A percentile compares a stretch with the other conserved stretches of the same genome.
phyloP scores from a whole-genome alignment of 139 green algal genomes.

The Tetradesmus obliquus region DNA sequence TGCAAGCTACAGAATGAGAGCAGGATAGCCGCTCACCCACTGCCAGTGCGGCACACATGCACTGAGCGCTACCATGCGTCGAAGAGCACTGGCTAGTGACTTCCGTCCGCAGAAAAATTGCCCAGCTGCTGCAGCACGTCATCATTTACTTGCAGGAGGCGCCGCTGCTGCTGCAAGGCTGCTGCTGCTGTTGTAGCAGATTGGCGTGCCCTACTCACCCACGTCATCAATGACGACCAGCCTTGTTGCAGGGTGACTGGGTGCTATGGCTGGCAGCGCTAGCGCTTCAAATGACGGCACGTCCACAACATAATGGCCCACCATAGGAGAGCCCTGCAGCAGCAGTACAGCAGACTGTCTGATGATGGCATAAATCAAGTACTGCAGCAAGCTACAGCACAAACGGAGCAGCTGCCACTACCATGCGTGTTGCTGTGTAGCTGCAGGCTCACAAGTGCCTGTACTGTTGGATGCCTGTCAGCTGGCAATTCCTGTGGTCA shows the following conservation, averaged over 20 bases:
- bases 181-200: not conserved
- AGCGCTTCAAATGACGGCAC: conserved; percentile 52
- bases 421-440: not conserved
- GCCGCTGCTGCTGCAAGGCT: not conserved
- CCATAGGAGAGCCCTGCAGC: conserved; percentile 36
- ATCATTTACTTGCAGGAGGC: not conserved
- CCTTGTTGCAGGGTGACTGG: not conserved
- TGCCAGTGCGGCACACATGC: too few relatives aligned
- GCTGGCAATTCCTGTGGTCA: too few relatives aligned
- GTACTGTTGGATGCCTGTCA: too few relatives aligned
- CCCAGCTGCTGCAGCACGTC: too few relatives aligned
- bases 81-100: too few relatives aligned
- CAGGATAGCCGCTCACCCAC: too few relatives aligned
- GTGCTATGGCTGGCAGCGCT: conserved; percentile 40
- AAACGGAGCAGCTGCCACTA: not conserved
- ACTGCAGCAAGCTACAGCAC: not conserved
- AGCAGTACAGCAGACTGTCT: not conserved
- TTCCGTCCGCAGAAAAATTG: too few relatives aligned
- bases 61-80: too few relatives aligned
- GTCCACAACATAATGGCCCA: conserved; percentile 60
- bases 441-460: too few relatives aligned
- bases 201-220: conserved; percentile 29
- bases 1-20: not conserved
- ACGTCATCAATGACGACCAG: conserved; percentile 61
- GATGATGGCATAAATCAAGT: not conserved